A percentile compares a stretch with the other conserved stretches of the same genome.
These are phyloP conservation scores for Botrytis sinoallii DNA, from an alignment of 2,329 filamentous ascomycete species.

Conservation along the genomic window DNA sequence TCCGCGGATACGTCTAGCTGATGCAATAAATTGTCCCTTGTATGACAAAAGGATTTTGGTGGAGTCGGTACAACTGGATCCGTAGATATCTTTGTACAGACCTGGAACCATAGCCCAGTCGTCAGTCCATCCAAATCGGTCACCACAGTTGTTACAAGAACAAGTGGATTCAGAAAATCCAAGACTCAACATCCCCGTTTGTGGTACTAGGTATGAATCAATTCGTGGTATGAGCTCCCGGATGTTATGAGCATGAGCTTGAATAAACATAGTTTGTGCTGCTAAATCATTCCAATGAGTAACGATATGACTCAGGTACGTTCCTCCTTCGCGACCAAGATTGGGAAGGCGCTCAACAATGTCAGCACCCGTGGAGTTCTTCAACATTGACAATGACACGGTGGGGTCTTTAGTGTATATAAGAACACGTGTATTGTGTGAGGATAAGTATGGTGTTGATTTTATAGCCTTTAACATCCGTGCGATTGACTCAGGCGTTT, in stretches of 20 bases:
- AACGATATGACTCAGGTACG: slow-evolving; percentile 48
- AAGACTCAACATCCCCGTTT: slow-evolving; percentile 48
- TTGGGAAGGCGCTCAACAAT: slow-evolving; percentile 39
- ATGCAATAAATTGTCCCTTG: slow-evolving; percentile 49
- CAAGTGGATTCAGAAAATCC: slow-evolving; percentile 41
- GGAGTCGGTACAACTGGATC: slow-evolving; percentile 25
- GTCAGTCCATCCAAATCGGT: slow-evolving; percentile 43
- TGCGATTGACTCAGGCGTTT: slow-evolving; percentile 27
- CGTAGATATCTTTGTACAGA: slow-evolving; percentile 37
- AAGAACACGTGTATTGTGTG: slow-evolving; percentile 25
- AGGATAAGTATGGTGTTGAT: slow-evolving; percentile 26
- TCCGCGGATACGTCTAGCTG: slow-evolving; percentile 43
- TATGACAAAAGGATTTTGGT: slow-evolving; percentile 42
- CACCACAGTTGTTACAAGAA: slow-evolving; percentile 40
- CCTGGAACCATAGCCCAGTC: slow-evolving; percentile 38
- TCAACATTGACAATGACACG: slow-evolving; percentile 23
- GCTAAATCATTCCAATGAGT: slow-evolving; percentile 45
- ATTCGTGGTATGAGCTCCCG: slow-evolving; percentile 42
- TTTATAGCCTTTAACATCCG: slow-evolving; percentile 28
- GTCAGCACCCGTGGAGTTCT: slow-evolving; percentile 28
- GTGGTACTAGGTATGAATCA: slow-evolving; percentile 41
- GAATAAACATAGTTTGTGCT: slow-evolving; percentile 47
- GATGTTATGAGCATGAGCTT: slow-evolving; percentile 45
- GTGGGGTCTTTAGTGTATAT: slow-evolving; percentile 33
- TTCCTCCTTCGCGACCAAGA: slow-evolving; percentile 46